Evolutionary conservation across 1,284 basidiomycete genomes (phyloP).

Genomic region (Trametes sp.): DNA sequence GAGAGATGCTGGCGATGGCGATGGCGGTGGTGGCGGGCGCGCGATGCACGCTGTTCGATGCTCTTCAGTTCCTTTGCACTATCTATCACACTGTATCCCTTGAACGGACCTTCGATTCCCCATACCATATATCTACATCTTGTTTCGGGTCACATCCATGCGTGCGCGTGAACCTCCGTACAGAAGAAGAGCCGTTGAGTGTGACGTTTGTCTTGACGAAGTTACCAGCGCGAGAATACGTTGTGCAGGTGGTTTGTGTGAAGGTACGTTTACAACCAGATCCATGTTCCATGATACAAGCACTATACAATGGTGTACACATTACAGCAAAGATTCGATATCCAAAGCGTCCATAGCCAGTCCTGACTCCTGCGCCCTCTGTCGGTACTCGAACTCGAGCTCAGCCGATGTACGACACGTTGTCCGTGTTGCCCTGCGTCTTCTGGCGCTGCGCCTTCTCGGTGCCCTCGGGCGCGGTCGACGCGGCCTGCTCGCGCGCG

Average conservation of each 20-base stretch:
- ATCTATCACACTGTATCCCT: constrained; percentile 20
- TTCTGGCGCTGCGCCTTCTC: constrained; percentile 31
- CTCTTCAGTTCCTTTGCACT: not conserved
- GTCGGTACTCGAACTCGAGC: not conserved
- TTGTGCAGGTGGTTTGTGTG: not conserved
- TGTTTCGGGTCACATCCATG: not conserved
- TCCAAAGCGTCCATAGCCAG: not conserved
- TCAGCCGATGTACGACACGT: constrained; percentile 23
- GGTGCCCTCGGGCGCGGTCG: constrained; percentile 41
- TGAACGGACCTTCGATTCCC: constrained; percentile 18
- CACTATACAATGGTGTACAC: constrained; percentile 2
- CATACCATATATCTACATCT: constrained; percentile 8
- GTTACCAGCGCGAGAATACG: too few relatives aligned
- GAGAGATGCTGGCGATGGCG: not conserved
- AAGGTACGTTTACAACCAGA: not conserved
- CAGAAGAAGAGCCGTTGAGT: too few relatives aligned
- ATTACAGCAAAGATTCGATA: not conserved
- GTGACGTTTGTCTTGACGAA: too few relatives aligned
- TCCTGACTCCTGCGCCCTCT: too few relatives aligned
- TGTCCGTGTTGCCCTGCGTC: constrained; percentile 17
- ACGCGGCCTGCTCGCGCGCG: constrained; percentile 38
- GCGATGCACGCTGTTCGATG: not conserved
- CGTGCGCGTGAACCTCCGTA: not conserved
- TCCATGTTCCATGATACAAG: not conserved
- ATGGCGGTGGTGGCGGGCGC: not conserved